phyloP scores from a whole-genome alignment of 768 basidiomycete species.

The Boletus tylopilopsis region DNA sequence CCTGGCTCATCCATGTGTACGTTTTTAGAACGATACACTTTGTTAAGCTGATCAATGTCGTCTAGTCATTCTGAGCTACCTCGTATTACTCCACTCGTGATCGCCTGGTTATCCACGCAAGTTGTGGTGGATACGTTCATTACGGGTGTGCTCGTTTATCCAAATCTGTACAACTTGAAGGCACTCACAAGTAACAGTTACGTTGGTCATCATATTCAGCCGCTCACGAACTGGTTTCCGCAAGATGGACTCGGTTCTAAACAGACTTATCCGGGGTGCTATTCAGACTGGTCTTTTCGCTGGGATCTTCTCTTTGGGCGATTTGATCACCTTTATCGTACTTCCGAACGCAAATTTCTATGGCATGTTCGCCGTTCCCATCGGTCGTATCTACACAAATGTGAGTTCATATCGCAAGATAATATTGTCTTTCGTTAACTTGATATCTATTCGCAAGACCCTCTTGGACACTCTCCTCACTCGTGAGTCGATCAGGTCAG shows the following conservation, averaged over 20 bases:
- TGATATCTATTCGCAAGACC: constrained; percentile 5
- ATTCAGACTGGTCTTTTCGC: constrained; percentile 7
- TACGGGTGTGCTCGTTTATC: constrained; percentile 30
- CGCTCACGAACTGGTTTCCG: constrained; percentile 47
- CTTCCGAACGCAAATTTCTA: constrained; percentile 31
- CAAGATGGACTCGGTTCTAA: constrained; percentile 43
- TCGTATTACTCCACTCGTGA: constrained; percentile 40
- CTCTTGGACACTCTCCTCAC: constrained; percentile 12
- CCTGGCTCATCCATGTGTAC: constrained; percentile 40
- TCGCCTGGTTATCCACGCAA: constrained; percentile 46
- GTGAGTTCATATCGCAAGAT: constrained; percentile 31
- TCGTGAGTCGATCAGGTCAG: constrained; percentile 2
- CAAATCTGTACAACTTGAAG: no score
- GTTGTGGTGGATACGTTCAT: constrained; percentile 43
- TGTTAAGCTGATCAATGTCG: not conserved
- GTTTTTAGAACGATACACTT: constrained; percentile 5
- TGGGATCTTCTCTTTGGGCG: constrained; percentile 12
- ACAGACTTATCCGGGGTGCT: constrained; percentile 5
- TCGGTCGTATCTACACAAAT: constrained; percentile 45
- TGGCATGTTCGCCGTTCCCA: constrained; percentile 37
- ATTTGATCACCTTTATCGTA: constrained; percentile 38
- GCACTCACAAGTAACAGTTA: constrained; percentile 17
- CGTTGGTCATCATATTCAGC: not conserved
- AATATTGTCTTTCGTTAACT: no score
- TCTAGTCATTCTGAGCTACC: constrained; percentile 38